phyloP scores from a whole-genome alignment of 257 asterid species.

The Mitragyna speciosa region DNA sequence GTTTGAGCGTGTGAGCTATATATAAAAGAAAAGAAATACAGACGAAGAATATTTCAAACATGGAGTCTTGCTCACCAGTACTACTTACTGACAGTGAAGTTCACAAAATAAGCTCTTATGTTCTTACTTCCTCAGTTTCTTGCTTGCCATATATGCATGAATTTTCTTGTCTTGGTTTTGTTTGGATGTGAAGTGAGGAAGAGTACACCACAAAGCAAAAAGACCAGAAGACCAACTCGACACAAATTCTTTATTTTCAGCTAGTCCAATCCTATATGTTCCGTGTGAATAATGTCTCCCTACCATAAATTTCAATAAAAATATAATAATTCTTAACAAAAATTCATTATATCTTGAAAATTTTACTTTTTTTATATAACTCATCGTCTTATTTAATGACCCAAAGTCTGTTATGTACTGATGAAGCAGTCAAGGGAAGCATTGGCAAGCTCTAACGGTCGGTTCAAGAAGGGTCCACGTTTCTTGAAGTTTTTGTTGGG shows the following conservation, averaged over 20 bases:
- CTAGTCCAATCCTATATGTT: no score
- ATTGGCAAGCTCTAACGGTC: slow-evolving; percentile 74
- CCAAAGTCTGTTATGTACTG: slow-evolving; percentile 56
- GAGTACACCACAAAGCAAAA: background rate
- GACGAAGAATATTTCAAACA: slow-evolving; percentile 56
- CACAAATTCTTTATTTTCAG: background rate
- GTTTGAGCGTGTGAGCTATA: slow-evolving; percentile 10
- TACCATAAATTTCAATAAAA: no score
- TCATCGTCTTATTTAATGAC: slow-evolving; percentile 19
- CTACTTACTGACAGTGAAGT: slow-evolving; percentile 34
- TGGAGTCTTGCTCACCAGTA: slow-evolving; percentile 51
- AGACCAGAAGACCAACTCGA: background rate
- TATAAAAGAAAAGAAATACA: slow-evolving; percentile 30
- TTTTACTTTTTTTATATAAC: no score
- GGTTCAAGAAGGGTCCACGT: slow-evolving; percentile 38
- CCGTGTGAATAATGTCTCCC: no score
- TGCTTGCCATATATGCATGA: slow-evolving; percentile 5
- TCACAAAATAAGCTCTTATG: slow-evolving; percentile 27
- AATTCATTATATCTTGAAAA: no score
- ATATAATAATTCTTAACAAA: no score
- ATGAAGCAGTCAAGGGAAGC: slow-evolving; percentile 50
- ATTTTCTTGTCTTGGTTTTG: background rate
- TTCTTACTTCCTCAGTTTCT: slow-evolving; percentile 9
- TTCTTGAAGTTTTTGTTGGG: slow-evolving; percentile 26
- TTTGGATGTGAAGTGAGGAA: background rate